Base-by-base conservation (phyloP, 371 early-diverging fungal genomes). In the Mucor piriformis region DNA sequence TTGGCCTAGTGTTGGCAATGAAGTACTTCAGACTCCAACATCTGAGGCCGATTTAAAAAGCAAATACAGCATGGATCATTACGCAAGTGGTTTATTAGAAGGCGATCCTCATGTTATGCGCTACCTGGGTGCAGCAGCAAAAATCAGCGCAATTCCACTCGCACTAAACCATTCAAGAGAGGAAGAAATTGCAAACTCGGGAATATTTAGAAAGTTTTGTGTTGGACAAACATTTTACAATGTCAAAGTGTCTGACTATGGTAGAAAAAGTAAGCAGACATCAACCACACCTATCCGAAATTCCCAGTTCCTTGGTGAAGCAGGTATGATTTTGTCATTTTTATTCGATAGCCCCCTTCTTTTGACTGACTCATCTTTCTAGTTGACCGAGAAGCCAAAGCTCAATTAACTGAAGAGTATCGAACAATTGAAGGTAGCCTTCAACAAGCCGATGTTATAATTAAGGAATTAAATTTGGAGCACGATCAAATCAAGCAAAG, bases 71-170 rank as follows among this genome's bases (percentile, higher is more conserved):
- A 88, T 97, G 68, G 90, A 90, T 21, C 81, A 89, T 44, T 92
- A 85, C 59, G 63, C 88, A 15, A 63, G 85, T 21, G 90, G 95
- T 59, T 76, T 88, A 13, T 49, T 97, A n/a, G 88, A 89, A 18
- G 94, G 88, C 0, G 93, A 94, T 3, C 71, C 75, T 0, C 75
- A 82, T 4, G 72, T 95, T 1, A 57, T 91, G 25, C 81, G 79
- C 0, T 83, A 86, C 11, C 61, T 95, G 29, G 93, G 94, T 60
- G 54, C 72, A 13, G 71, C 79, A 46, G 66, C 76, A 11, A 54
- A 72, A 0, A 63, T 95, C 16, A 85, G 95, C 61, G 50, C 63
- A n/a, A 75, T 87, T 16, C 89, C 91, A 15, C 59, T 88, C 5
- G 68, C 87, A 2, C 52, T 76, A 20, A 63, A 68, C 20, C 23